Percentiles rank a stretch among this genome's conserved stretches.
Evolutionary conservation across 306 rosid species (phyloP).

Genomic region (Cucurbita argyrosperma): DNA sequence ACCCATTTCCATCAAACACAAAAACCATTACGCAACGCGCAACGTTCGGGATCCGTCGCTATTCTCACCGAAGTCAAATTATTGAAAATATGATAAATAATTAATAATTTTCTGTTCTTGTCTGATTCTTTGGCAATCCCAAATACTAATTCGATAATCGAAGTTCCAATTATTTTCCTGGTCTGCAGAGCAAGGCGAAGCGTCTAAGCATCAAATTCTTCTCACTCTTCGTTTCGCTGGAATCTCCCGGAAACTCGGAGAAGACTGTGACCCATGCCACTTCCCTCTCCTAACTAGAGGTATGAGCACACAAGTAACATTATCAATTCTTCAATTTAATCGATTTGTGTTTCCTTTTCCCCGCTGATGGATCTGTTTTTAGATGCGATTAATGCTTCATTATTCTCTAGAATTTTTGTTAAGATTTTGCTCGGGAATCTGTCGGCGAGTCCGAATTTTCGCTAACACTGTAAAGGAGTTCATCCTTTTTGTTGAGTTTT

Average conservation of each 20-base stretch:
- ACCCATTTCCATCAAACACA: neutral
- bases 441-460: neutral
- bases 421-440: neutral
- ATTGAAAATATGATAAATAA: neutral
- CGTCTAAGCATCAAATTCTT: slow-evolving; percentile 24
- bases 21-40: neutral
- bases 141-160: neutral
- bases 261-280: slow-evolving; percentile 12
- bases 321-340: neutral
- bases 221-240: neutral
- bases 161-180: neutral
- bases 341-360: neutral
- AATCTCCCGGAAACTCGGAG: slow-evolving; percentile 15
- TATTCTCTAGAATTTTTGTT: neutral
- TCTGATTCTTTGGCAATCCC: neutral
- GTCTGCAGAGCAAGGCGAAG: slow-evolving; percentile 13
- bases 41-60: neutral
- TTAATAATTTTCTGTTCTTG: neutral
- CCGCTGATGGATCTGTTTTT: neutral
- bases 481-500: too few species aligned
- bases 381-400: neutral
- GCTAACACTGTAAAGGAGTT: neutral
- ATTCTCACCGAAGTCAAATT: neutral
- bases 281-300: slow-evolving; percentile 16
- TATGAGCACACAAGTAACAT: neutral